Evolutionary conservation across 2,329 filamentous ascomycete genomes (phyloP), one percentile per base, ranked within the genome.

Genomic region (Phaeophleospora eucalypticola): DNA sequence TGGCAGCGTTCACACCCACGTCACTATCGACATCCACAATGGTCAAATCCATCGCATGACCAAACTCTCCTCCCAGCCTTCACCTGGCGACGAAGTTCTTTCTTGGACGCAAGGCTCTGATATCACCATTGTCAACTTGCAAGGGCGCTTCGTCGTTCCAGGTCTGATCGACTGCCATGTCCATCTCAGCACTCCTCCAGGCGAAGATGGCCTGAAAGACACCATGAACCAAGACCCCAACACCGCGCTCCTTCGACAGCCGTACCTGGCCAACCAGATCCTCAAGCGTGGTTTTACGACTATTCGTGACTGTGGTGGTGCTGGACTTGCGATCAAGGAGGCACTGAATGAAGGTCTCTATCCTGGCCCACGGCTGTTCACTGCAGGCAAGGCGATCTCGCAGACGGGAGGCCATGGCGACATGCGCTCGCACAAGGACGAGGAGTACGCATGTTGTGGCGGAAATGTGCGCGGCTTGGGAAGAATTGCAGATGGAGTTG

Each of bases 371-470:
- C 64, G 78, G 9, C 58, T 82, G 3, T 80, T 81, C 60, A 77
- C 80, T 20, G 69, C 76, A 1, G 74, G 74, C 6, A 70, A 75
- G 41, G 77, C 74, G 0, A 69, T 83, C 4, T 75, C 71, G 3
- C 79, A 82, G 60, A 79, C 79, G 0, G 79, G 79, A 1, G 80
- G 80, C 0, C 79, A 82, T 52, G 77, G 71, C 2, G 79, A 82
- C 57, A 58, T 71, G 29, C 69, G 77, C n/a, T 66, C 72, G 2
- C 63, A 68, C 0, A 60, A 68, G 2, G 73, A 79, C 48, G 67
- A 73, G 29, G 63, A 67, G 49, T 65, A 66, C 34, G 52, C 59
- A 6, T 79, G 77, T 59, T 80, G 77, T 53, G 71, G 72, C 0
- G 72, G 74, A 0, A 64, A 67, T 2, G 65, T 66, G 2, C 62